phyloP scores from a whole-genome alignment of 495 filamentous ascomycete species.

The Schizothecium vesticola region DNA sequence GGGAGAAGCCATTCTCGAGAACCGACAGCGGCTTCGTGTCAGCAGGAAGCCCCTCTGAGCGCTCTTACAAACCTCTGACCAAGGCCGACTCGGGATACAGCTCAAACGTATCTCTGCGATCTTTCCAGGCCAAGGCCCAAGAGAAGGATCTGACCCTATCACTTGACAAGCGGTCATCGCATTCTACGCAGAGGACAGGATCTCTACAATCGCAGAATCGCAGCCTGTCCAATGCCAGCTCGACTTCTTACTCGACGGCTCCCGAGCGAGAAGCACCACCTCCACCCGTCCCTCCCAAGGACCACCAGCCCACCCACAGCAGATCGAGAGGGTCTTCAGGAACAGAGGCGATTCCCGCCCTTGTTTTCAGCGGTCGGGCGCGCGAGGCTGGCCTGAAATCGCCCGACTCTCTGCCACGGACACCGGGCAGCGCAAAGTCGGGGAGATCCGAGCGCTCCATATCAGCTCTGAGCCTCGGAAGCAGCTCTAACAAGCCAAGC shows the following conservation, averaged over 20 bases:
- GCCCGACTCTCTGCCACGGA: constrained; percentile 18
- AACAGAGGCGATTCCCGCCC: constrained; percentile 1
- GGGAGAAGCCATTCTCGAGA: constrained; percentile 24
- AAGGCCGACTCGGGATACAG: constrained; percentile 56
- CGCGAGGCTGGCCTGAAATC: constrained; percentile 12
- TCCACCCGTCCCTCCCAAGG: constrained; percentile 31
- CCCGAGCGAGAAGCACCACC: constrained; percentile 23
- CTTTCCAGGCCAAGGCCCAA: constrained; percentile 30
- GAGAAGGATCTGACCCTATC: constrained; percentile 6
- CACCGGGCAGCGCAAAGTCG: constrained; percentile 25
- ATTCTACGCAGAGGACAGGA: constrained; percentile 3
- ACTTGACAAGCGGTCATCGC: constrained; percentile 12
- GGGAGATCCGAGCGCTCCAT: constrained; percentile 23
- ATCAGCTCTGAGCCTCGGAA: constrained; percentile 31
- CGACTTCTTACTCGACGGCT: not conserved
- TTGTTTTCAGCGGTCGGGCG: constrained; percentile 2
- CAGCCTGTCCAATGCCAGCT: not conserved
- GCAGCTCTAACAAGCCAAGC: constrained; percentile 31
- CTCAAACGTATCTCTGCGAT: constrained; percentile 47
- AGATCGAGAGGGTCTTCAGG: not conserved
- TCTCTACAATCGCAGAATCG: constrained; percentile 6
- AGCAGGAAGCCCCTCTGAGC: constrained; percentile 30
- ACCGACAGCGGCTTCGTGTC: constrained; percentile 43
- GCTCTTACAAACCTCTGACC: constrained; percentile 35
- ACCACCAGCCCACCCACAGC: constrained; percentile 6